Evolutionary conservation across 768 basidiomycete genomes (phyloP).

Genomic region (Lentinula sp.): DNA sequence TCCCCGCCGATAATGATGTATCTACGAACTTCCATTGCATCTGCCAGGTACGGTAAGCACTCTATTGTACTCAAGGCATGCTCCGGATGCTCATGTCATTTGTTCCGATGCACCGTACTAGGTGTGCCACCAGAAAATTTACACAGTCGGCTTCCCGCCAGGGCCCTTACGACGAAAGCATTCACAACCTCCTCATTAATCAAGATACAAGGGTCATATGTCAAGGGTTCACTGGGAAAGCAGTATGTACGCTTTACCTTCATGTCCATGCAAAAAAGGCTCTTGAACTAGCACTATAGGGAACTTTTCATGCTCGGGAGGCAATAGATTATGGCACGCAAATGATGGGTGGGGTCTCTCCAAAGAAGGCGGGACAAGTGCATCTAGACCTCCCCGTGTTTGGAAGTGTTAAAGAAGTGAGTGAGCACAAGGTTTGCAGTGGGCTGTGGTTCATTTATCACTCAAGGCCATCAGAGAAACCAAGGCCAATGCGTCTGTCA

Average conservation of each 20-base stretch:
- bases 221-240: slow-evolving; percentile 94
- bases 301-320: slow-evolving; percentile 93
- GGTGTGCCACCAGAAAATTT: slow-evolving; percentile 72
- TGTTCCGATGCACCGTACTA: slow-evolving; percentile 15
- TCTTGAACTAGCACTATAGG: slow-evolving; percentile 35
- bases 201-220: slow-evolving; percentile 92
- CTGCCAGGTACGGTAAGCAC: neutral
- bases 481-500: slow-evolving; percentile 86
- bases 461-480: slow-evolving; percentile 78
- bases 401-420: slow-evolving; percentile 78
- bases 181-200: slow-evolving; percentile 85
- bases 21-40: neutral
- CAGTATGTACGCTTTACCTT: slow-evolving; percentile 40
- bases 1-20: neutral
- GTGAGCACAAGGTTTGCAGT: slow-evolving; percentile 10
- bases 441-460: neutral
- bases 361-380: slow-evolving; percentile 91
- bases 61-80: neutral
- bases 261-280: neutral
- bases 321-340: slow-evolving; percentile 92
- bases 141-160: slow-evolving; percentile 66
- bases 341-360: slow-evolving; percentile 96
- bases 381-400: slow-evolving; percentile 74
- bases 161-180: slow-evolving; percentile 76
- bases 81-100: no score